Conservation (phyloP, 176 grass and related monocot species). For the Olyra latifolia region DNA sequence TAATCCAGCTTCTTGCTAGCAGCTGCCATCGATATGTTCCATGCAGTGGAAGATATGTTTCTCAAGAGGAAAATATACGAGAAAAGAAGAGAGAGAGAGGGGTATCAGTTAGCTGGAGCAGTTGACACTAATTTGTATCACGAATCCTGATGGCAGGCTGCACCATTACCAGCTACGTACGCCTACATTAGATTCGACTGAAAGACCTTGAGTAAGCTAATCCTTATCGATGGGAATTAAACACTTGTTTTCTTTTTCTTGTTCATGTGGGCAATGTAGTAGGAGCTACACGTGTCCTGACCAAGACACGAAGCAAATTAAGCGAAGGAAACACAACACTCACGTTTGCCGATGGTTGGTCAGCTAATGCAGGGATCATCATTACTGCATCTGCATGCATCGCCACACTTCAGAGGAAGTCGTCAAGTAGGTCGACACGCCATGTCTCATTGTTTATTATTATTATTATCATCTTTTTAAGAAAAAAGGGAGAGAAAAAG, state of each 20-base stretch:
- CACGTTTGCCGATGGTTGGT: neutral
- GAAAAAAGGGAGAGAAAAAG: neutral
- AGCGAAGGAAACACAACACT: neutral
- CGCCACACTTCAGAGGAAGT: neutral
- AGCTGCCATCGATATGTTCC: neutral
- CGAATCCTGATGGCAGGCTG: neutral
- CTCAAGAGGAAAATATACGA: neutral
- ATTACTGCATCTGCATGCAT: neutral
- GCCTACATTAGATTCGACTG: neutral
- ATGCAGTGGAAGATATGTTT: neutral
- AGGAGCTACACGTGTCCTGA: neutral
- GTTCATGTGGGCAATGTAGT: neutral
- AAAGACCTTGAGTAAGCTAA: neutral
- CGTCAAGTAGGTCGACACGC: constrained; percentile 2
- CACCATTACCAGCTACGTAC: neutral
- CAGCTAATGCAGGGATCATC: neutral
- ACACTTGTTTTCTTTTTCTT: neutral
- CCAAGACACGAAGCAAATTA: neutral
- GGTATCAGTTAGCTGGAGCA: neutral
- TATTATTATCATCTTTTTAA: neutral
- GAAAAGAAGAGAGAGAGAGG: neutral
- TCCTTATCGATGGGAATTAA: neutral
- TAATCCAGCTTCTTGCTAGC: neutral
- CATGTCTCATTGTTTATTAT: neutral
- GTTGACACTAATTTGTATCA: neutral